Percentiles rank a stretch among this genome's conserved stretches.
Conservation (phyloP, 2,329 filamentous ascomycete species). For the Coniella vitis region DNA sequence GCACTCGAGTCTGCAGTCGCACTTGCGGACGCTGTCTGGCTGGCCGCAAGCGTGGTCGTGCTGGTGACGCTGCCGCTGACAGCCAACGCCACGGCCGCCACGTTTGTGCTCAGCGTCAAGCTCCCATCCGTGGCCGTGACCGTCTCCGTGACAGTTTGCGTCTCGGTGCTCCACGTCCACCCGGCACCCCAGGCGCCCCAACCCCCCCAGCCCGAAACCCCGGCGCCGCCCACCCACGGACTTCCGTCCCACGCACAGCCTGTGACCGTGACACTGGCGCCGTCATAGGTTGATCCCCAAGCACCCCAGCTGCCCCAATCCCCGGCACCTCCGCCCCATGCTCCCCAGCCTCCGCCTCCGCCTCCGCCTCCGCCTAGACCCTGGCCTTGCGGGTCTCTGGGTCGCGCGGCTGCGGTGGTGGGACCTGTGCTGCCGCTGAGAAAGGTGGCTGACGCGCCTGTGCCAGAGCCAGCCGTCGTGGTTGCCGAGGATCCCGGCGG, state of each 20-base stretch:
- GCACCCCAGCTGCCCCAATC: constrained; percentile 3
- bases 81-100: constrained; percentile 25
- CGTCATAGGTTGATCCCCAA: constrained; percentile 28
- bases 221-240: constrained; percentile 34
- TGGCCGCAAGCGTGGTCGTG: constrained; percentile 22
- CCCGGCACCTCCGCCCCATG: not conserved
- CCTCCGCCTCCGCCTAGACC: constrained; percentile 3
- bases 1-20: constrained; percentile 1
- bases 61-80: constrained; percentile 25
- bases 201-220: constrained; percentile 31
- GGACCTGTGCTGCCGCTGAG: no score
- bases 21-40: constrained; percentile 1
- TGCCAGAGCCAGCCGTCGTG: not conserved
- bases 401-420: not conserved
- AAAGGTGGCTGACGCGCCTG: not conserved
- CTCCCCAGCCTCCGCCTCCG: constrained; percentile 3
- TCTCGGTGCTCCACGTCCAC: constrained; percentile 31
- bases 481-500: constrained; percentile 20
- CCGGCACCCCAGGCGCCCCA: constrained; percentile 35
- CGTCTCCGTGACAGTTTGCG: constrained; percentile 27
- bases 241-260: constrained; percentile 35
- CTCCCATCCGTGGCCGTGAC: constrained; percentile 26
- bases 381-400: not conserved
- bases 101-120: constrained; percentile 22
- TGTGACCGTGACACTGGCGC: constrained; percentile 34